Evolutionary conservation across 768 basidiomycete genomes (phyloP), one percentile per base, ranked within the genome.

Genomic region (Paxillus ammoniavirescens): DNA sequence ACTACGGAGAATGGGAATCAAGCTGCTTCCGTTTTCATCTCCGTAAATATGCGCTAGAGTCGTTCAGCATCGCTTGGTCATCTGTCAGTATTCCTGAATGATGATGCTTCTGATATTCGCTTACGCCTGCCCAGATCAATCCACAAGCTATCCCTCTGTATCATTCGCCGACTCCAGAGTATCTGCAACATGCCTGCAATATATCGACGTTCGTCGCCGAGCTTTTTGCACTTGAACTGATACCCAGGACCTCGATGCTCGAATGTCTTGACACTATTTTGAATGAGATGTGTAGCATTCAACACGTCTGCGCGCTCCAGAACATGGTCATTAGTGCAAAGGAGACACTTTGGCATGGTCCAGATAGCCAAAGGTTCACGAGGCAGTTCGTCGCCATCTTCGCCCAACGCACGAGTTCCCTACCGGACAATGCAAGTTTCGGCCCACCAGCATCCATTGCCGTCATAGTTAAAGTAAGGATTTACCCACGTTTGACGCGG

Each of bases 131-230:
- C 23, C 51, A 65, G 65, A 59, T 65, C 28, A 47, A 47, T 7
- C 33, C 55, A 9, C 42, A 50, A 28, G 59, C 53, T 8, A 61
- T 63, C 40, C 54, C 54, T 35, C 55, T 50, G 42, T 23, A 38
- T 38, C 56, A 59, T 23, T 47, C 52, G 33, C 60, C 59, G 3
- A 56, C 59, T 15, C 46, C 47, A 31, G 58, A 56, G 28, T 63
- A 63, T 43, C 53, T 67, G 23, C 46, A 54, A 4, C 58, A 66
- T n/a, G 62, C 64, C 4, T 50, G 54, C 26, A 45, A 55, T 17
- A 56, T 69, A 17, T 57, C 61, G 36, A 42, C 60, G 1, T 71
- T 71, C 51, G 53, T 68, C 10, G 70, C 67, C 42, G 64, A 70
- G 49, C 58, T 71, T 17, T 69, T 67, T 55, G 52, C 49, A 10